Evolutionary conservation across 2,329 filamentous ascomycete genomes (phyloP).

Genomic region (Fusarium tjaetaba): DNA sequence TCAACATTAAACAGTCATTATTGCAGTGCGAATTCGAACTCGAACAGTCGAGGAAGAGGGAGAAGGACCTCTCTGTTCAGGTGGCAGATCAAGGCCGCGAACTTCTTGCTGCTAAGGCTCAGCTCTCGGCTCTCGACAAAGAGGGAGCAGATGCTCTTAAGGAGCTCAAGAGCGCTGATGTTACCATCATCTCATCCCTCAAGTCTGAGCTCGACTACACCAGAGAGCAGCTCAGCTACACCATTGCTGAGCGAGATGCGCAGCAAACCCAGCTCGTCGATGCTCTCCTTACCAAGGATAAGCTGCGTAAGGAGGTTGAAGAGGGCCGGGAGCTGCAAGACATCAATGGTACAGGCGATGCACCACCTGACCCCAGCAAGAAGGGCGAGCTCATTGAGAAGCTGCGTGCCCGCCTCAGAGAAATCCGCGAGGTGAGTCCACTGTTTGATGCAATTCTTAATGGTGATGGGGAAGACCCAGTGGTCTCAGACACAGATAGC

Average conservation of each 20-base stretch:
- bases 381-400: slow-evolving; percentile 66
- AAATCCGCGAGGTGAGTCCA: slow-evolving; percentile 67
- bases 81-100: slow-evolving; percentile 66
- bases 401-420: slow-evolving; percentile 63
- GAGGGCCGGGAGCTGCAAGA: slow-evolving; percentile 56
- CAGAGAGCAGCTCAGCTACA: slow-evolving; percentile 60
- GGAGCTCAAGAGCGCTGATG: slow-evolving; percentile 68
- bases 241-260: slow-evolving; percentile 63
- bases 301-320: slow-evolving; percentile 65
- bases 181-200: slow-evolving; percentile 67
- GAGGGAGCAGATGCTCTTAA: slow-evolving; percentile 65
- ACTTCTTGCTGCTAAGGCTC: slow-evolving; percentile 61
- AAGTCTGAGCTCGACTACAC: slow-evolving; percentile 66
- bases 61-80: slow-evolving; percentile 58
- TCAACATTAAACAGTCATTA: slow-evolving; percentile 61
- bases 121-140: slow-evolving; percentile 65
- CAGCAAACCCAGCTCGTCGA: slow-evolving; percentile 69
- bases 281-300: slow-evolving; percentile 68
- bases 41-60: slow-evolving; percentile 54
- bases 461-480: slow-evolving; percentile 20
- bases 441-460: slow-evolving; percentile 9
- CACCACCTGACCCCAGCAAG: slow-evolving; percentile 52
- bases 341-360: slow-evolving; percentile 47
- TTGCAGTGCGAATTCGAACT: slow-evolving; percentile 58
- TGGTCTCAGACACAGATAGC: neutral